Conservation (phyloP, 2,329 filamentous ascomycete genomes). For the Didymella pinodella region DNA sequence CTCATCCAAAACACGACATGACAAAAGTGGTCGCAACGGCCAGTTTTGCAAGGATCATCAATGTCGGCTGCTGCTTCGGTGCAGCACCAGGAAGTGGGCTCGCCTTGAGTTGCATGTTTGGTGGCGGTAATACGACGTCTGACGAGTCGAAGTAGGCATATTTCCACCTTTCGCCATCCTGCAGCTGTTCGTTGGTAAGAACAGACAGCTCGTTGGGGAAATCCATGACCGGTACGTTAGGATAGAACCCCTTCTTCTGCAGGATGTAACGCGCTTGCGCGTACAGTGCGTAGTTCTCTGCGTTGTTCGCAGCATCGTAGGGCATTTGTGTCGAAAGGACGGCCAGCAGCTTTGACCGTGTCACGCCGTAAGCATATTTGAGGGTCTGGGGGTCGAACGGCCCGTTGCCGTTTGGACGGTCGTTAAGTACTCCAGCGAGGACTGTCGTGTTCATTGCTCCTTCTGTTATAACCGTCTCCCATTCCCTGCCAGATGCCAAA, state of each 20-base stretch:
- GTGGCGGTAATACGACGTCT: conserved; percentile 36
- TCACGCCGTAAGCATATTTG: conserved; percentile 47
- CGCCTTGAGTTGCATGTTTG: conserved; percentile 31
- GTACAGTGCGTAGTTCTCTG: conserved; percentile 48
- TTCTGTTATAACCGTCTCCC: conserved; percentile 27
- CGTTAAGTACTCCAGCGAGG: conserved; percentile 43
- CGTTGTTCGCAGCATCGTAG: conserved; percentile 46
- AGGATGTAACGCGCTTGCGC: conserved; percentile 45
- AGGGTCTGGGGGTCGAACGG: conserved; percentile 34
- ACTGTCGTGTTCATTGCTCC: conserved; percentile 47
- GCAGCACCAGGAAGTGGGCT: conserved; percentile 33
- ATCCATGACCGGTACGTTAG: conserved; percentile 42
- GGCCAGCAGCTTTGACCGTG: conserved; percentile 44
- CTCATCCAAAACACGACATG: conserved; percentile 29
- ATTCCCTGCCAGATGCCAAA: conserved; percentile 28
- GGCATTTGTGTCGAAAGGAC: conserved; percentile 42
- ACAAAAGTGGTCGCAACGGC: conserved; percentile 16
- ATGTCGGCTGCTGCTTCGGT: conserved; percentile 13
- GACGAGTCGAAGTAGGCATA: conserved; percentile 41
- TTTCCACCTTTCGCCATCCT: conserved; percentile 41
- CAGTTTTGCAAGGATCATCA: conserved; percentile 13
- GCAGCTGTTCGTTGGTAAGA: conserved; percentile 44
- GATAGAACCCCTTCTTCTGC: conserved; percentile 40
- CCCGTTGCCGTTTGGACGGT: conserved; percentile 30
- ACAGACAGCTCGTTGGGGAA: conserved; percentile 43